Percentiles rank a stretch among this genome's conserved stretches.
phyloP scores from a whole-genome alignment of 306 rosid species.

The Citrullus colocynthis region DNA sequence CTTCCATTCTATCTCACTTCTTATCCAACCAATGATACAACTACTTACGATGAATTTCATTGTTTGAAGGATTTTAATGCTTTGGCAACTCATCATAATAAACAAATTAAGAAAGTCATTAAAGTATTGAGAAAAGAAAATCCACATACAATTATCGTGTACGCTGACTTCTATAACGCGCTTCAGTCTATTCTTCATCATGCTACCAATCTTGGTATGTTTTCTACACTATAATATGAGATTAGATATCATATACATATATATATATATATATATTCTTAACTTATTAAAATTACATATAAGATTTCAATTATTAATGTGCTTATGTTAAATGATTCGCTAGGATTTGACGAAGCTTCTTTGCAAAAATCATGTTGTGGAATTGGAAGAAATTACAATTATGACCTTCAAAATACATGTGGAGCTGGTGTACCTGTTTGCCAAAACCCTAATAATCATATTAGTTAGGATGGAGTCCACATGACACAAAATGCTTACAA shows the following conservation, averaged over 20 bases:
- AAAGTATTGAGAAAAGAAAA: background rate
- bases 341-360: conserved; percentile 4
- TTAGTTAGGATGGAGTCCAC: conserved; percentile 5
- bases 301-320: too few species aligned
- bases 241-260: too few species aligned
- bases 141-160: background rate
- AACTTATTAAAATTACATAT: too few species aligned
- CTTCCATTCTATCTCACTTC: background rate
- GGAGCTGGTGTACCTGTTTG: conserved; percentile 5
- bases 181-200: background rate
- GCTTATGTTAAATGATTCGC: too few species aligned
- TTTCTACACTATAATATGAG: too few species aligned
- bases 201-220: background rate
- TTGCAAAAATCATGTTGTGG: conserved; percentile 16
- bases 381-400: background rate
- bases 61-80: background rate
- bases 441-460: background rate
- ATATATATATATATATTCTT: too few species aligned
- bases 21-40: background rate
- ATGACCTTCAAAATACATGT: background rate
- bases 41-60: background rate
- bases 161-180: background rate
- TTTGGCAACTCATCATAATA: background rate
- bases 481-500: conserved; percentile 5
- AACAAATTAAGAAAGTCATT: background rate